Percentiles rank a stretch among this genome's conserved stretches.
These are phyloP conservation scores for Penicillium taxi DNA, from an alignment of 495 filamentous ascomycete genomes.

Conservation along the genomic window DNA sequence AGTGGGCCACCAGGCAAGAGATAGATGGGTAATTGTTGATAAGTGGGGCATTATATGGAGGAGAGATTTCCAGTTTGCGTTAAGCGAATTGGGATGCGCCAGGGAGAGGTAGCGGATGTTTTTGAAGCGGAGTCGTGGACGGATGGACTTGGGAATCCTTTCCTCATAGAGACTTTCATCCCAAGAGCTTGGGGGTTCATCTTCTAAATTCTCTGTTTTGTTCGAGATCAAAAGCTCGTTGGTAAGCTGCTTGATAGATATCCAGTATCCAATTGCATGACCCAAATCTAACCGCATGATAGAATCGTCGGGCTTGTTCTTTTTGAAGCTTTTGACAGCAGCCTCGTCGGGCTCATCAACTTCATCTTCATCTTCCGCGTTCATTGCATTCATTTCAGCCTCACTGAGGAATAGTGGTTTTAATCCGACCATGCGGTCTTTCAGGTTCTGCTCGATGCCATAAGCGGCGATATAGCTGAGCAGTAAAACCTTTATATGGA, in stretches of 20 bases:
- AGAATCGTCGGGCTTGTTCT: conserved; percentile 34
- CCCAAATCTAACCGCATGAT: conserved; percentile 58
- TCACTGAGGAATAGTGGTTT: conserved; percentile 20
- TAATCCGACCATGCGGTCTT: conserved; percentile 21
- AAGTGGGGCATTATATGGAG: conserved; percentile 54
- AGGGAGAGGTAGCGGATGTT: conserved; percentile 47
- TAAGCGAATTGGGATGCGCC: conserved; percentile 30
- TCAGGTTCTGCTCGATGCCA: conserved; percentile 26
- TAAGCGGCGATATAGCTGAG: conserved; percentile 56
- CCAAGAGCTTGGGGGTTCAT: conserved; percentile 29
- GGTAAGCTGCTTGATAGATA: conserved; percentile 52
- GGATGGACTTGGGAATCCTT: conserved; percentile 34
- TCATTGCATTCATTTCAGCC: too few relatives aligned
- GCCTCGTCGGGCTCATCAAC: too few relatives aligned
- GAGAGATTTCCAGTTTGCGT: conserved; percentile 60
- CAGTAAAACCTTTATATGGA: conserved; percentile 50
- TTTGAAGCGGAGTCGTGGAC: conserved; percentile 36
- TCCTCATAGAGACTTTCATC: conserved; percentile 21
- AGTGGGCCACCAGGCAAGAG: conserved; percentile 70
- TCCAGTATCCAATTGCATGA: conserved; percentile 48
- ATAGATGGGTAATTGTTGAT: conserved; percentile 64
- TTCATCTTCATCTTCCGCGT: conserved; percentile 5
- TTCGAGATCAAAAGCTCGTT: conserved; percentile 39
- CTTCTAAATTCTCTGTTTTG: conserved; percentile 6
- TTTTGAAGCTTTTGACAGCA: too few relatives aligned